Evolutionary conservation across 2,329 filamentous ascomycete genomes (phyloP), one percentile per base, ranked within the genome.

Genomic region (Ramularia endophylla): DNA sequence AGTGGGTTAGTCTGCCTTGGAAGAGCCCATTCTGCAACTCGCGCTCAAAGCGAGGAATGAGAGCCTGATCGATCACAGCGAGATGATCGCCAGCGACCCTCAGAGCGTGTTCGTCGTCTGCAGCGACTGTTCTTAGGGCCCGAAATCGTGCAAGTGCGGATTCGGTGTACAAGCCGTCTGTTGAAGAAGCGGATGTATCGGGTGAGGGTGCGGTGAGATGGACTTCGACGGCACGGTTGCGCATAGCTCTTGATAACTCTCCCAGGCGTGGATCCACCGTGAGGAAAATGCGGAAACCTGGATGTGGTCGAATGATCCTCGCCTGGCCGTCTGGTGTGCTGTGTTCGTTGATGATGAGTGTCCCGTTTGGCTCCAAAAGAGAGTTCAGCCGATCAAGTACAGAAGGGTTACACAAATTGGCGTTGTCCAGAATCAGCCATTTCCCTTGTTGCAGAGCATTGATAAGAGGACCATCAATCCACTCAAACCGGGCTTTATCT

Each of bases 391-490:
- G 78, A 65, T 98, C 92, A 8, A 98, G 75, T 1, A 98, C 92
- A 5, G 90, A 95, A 17, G 90, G 84, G 57, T 85, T 95, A 68
- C 94, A 98, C 43, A 98, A 75, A 58, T 98, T 98, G 46, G 94
- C 92, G 64, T 98, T 95, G 65, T 98, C 92, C 16, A 98, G 78
- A 8, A 98, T 82, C 13, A 98, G 73, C 92, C 92, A 98, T 46
- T 88, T 78, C 11, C 92, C 92, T 53, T 83, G 73, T 57, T 94
- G 77, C 8, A 97, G 72, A 30, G 92, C 90, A 54, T 88, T 83
- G 35, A 97, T 83, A 31, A 98, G 81, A 35, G 94, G 78, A 43
- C 94, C 92, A 60, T 98, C 90, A 2, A 94, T 80, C 92, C 92
- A 98, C 62, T 95, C 87, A 59, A 98, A 98, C 2, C 84, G 82